Conservation (phyloP, 139 green algal species). For the Microglena sp. region DNA sequence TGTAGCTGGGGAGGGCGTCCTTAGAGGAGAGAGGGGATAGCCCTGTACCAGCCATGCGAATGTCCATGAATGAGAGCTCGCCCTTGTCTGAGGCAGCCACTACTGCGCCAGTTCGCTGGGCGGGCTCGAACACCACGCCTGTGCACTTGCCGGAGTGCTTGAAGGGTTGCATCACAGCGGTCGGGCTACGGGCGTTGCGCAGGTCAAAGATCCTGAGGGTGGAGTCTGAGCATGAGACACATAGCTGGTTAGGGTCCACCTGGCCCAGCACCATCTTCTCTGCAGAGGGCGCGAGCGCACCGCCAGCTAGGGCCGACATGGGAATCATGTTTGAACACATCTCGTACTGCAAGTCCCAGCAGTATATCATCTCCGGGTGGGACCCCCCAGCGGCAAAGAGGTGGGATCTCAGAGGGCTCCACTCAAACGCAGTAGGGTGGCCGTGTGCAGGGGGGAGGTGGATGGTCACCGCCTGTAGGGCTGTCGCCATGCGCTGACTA, state of each 20-base stretch:
- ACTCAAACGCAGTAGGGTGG: constrained; percentile 23
- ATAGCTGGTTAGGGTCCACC: constrained; percentile 37
- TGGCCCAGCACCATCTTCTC: constrained; percentile 11
- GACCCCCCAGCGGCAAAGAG: constrained; percentile 43
- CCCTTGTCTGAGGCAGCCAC: constrained; percentile 35
- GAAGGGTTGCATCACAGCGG: constrained; percentile 27
- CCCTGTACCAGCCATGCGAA: constrained; percentile 47
- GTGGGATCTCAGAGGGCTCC: constrained; percentile 14
- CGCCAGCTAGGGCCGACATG: constrained; percentile 3
- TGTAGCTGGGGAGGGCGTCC: too few relatives aligned
- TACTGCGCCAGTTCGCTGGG: constrained; percentile 15
- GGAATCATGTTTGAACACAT: constrained; percentile 25
- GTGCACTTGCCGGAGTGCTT: too few relatives aligned
- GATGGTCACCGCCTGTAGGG: constrained; percentile 48
- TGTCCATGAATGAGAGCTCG: constrained; percentile 70
- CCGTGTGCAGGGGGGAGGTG: constrained; percentile 19
- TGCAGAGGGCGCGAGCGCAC: background rate
- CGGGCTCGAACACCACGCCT: constrained; percentile 10
- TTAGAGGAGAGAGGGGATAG: too few relatives aligned
- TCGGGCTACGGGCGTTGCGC: constrained; percentile 24
- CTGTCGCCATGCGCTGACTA: constrained; percentile 54
- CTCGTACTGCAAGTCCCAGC: constrained; percentile 35
- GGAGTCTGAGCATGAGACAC: constrained; percentile 36
- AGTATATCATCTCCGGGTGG: constrained; percentile 41
- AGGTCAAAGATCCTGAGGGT: constrained; percentile 65